Base-by-base conservation (phyloP, 169 alveolate species). In the Fabrea salina region DNA sequence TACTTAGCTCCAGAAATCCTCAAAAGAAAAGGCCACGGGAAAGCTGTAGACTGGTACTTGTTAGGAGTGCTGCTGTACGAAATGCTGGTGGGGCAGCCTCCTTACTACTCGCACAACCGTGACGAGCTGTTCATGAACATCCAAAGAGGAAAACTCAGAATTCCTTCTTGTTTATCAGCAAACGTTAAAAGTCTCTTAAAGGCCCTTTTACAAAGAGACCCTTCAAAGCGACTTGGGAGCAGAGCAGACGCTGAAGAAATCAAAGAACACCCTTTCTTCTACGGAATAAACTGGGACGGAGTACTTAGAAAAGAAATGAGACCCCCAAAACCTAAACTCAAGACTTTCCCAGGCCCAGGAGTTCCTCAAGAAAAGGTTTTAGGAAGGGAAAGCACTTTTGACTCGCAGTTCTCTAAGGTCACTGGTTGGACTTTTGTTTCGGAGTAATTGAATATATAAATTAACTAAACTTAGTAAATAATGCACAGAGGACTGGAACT, bases 1-100 rank as follows among this genome's bases (percentile, higher is more conserved):
- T 93, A 93, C 80, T 75, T 90, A 59, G 97, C 97, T 6, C 97
- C 97, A 27, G 97, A 93, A 83, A 89, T 93, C 87, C 88, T 93
- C 4, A 89, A 87, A 53, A 82, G 93, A 59, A 72, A 82, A 49
- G 97, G 97, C 5, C 95, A 93, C 84, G 94, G 94, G 3, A 90
- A 91, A 79, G 85, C 93, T 11, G 97, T 93, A 27, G 97, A 93
- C 82, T 93, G 97, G 94, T 93, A 93, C 79, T 82, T 86, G 47
- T 86, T 90, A 54, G 97, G 97, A 54, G 93, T 89, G n/a, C 61
- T 83, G 30, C 86, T 93, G 57, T 91, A 93, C 80, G 97, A 93
- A 76, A 82, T 93, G 90, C 68, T 93, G 6, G 90, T 87, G 19
- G 97, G 97, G 7, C 53, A 76, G 22, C 93, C 97, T 1, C 97